These are phyloP conservation scores for Fonsecaea erecta DNA, from an alignment of 2,329 filamentous ascomycete genomes.

Conservation along the genomic window DNA sequence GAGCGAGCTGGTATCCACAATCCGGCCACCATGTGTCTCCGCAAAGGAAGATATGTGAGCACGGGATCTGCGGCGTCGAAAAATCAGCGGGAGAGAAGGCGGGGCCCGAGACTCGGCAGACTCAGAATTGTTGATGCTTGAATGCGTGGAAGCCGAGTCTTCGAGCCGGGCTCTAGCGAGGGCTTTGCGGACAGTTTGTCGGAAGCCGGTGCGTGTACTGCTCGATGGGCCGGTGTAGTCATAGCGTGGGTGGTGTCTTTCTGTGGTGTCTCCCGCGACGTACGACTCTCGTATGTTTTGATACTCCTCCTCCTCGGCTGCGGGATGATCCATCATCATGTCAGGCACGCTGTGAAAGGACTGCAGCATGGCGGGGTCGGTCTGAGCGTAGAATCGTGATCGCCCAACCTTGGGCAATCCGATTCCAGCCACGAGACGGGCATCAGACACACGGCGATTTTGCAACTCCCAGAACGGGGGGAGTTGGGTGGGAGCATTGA, in stretches of 20 bases:
- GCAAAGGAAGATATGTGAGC: slow-evolving; percentile 22
- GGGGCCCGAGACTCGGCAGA: background rate
- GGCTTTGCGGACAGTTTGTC: slow-evolving; percentile 29
- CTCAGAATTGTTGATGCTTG: background rate
- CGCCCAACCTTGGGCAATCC: background rate
- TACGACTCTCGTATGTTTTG: background rate
- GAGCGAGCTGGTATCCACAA: slow-evolving; percentile 30
- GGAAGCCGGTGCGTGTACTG: slow-evolving; percentile 30
- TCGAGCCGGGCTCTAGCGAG: slow-evolving; percentile 26
- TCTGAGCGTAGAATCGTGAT: slow-evolving; percentile 19
- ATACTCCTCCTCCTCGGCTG: background rate
- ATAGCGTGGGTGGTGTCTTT: background rate
- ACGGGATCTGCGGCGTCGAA: slow-evolving; percentile 22
- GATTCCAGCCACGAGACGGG: slow-evolving; percentile 36
- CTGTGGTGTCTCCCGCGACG: background rate
- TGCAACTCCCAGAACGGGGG: slow-evolving; percentile 41
- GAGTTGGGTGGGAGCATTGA: slow-evolving; percentile 44
- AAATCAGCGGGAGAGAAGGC: slow-evolving; percentile 22
- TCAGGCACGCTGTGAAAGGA: slow-evolving; percentile 15
- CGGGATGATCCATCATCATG: background rate
- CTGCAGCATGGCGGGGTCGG: slow-evolving; percentile 3
- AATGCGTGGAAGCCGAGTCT: background rate
- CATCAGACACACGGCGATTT: slow-evolving; percentile 41
- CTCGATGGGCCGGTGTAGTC: slow-evolving; percentile 8
- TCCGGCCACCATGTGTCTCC: slow-evolving; percentile 26